Evolutionary conservation across 139 green algal species (phyloP).

Genomic region (Pedinophyceae sp.): DNA sequence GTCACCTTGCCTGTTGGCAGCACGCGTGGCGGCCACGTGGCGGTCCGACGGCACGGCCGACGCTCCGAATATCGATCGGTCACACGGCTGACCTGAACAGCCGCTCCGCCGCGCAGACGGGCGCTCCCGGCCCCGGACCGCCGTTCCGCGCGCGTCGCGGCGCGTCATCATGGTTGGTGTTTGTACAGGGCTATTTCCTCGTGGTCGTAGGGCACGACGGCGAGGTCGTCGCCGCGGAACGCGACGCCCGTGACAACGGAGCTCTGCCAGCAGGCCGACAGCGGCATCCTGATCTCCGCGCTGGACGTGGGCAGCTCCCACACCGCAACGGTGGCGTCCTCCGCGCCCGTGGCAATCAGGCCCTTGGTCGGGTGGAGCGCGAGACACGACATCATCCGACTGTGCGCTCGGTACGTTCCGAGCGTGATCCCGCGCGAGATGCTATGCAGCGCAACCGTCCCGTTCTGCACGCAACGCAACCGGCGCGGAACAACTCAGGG

Average conservation of each 20-base stretch:
- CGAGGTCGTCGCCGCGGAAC: not conserved
- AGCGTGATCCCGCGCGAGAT: not conserved
- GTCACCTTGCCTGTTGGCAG: no score
- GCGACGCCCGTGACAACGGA: not conserved
- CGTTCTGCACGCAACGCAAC: no score
- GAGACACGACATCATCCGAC: not conserved
- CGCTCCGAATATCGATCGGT: no score
- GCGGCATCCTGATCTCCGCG: not conserved
- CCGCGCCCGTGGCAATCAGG: not conserved
- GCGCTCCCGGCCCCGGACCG: no score
- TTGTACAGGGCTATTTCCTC: not conserved
- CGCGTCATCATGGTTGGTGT: no score
- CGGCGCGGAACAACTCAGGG: no score
- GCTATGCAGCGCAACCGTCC: not conserved
- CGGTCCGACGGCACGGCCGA: no score
- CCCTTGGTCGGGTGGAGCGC: not conserved
- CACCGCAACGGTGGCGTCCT: not conserved
- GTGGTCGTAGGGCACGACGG: not conserved
- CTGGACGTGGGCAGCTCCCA: not conserved
- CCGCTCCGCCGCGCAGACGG: no score
- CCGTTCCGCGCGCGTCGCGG: no score
- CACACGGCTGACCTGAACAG: no score
- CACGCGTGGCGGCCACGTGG: no score
- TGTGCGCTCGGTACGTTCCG: not conserved
- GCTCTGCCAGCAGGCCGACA: not conserved